Evolutionary conservation across 164 flowering plant species (phyloP), one percentile per base, ranked within the genome.

Genomic region (Vitis labrusca): DNA sequence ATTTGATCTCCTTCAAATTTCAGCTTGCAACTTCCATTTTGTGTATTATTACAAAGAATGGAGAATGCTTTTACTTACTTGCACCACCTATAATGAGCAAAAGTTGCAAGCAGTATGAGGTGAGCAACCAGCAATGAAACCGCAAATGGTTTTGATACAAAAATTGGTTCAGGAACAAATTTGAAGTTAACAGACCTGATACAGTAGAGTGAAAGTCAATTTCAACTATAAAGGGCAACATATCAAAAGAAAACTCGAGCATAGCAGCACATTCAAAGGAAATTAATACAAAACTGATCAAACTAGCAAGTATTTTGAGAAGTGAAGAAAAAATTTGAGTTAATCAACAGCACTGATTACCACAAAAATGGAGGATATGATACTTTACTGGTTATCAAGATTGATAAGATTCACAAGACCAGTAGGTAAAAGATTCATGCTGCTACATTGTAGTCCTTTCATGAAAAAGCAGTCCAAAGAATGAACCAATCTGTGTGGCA

Each of bases 151-250:
- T 85, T 90, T 5, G 98, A 95, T 14, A 89, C 80, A 78, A 95
- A 95, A 16, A 93, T 51, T 30, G 69, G 85, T 77, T 93, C 97
- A 47, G 92, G 96, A 66, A 93, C 80, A 64, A 95, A 93, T 81
- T 95, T 95, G 85, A 95, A 91, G 84, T 93, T 94, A 63, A 94
- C 98, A 64, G 99, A 95, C 99, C 99, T 95, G 90, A 76, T 32
- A 69, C 47, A 75, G 69, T n/a, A 61, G 11, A 67, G 13, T 37
- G 7, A 49, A 29, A 9, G 13, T 48, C 17, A 19, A 2, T 5
- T 66, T 64, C 44, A 9, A 61, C 11, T 15, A n/a, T 15, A 10
- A 44, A 23, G 16, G 9, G 17, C 12, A 13, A 48, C 29, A 10
- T 15, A n/a, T 32, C 30, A 58, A 48, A 44, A 44, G 16, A 5